Percentiles rank a stretch among this genome's conserved stretches.
Conservation (phyloP, 1,284 basidiomycete species). For the Abortiporus biennis region DNA sequence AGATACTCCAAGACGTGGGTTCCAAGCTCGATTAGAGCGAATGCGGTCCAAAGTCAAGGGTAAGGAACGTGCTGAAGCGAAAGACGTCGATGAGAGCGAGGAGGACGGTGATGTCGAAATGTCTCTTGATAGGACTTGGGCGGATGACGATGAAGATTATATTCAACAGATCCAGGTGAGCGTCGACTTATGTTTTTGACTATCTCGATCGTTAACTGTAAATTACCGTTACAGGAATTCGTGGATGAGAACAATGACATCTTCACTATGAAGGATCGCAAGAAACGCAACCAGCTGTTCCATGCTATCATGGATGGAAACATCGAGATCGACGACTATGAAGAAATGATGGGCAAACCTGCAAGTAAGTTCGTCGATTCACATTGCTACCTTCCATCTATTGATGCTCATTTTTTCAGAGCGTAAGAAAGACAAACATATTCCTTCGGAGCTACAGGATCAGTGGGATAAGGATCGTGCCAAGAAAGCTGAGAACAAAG, state of each 20-base stretch:
- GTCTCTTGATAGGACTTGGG: slow-evolving; percentile 37
- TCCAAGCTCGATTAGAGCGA: slow-evolving; percentile 45
- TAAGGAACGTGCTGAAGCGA: slow-evolving; percentile 42
- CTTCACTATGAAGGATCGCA: slow-evolving; percentile 35
- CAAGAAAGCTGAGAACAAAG: slow-evolving; percentile 78
- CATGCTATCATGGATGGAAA: slow-evolving; percentile 56
- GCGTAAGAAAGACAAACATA: slow-evolving; percentile 49
- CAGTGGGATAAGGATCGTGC: slow-evolving; percentile 80
- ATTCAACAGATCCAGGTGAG: slow-evolving; percentile 57
- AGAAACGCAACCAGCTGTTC: slow-evolving; percentile 56
- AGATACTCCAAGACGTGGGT: slow-evolving; percentile 41
- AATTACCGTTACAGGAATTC: slow-evolving; percentile 35
- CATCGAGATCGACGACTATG: slow-evolving; percentile 38
- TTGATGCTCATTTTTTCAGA: slow-evolving; percentile 25
- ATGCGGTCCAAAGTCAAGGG: slow-evolving; percentile 30
- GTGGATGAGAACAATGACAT: slow-evolving; percentile 41
- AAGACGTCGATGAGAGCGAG: slow-evolving; percentile 18
- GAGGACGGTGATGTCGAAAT: slow-evolving; percentile 23
- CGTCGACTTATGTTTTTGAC: slow-evolving; percentile 6
- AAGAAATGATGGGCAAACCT: slow-evolving; percentile 16
- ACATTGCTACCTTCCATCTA: not conserved
- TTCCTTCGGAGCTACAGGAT: slow-evolving; percentile 59
- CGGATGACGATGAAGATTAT: slow-evolving; percentile 60
- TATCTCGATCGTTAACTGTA: too few species aligned
- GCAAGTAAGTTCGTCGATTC: slow-evolving; percentile 19